Base-by-base conservation (phyloP, 2,329 filamentous ascomycete genomes). In the Ascochyta koolunga region DNA sequence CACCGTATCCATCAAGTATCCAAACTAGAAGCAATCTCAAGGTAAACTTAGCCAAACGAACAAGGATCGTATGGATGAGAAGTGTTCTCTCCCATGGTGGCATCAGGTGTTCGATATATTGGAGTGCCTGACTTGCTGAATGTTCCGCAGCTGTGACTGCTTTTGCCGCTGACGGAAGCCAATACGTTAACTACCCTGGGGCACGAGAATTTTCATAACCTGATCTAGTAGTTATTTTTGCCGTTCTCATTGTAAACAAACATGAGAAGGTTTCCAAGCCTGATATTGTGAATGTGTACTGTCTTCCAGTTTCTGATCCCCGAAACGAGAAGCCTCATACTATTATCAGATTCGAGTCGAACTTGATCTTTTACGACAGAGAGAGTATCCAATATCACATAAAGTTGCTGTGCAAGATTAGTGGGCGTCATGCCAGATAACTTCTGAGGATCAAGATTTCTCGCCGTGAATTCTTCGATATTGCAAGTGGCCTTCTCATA, bases 401-500 rank as follows among this genome's bases (percentile, higher is more conserved):
- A 38, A 0, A 48, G 18, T 7, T 54, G 50, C 5, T 54, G 50
- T 2, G 50, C 50, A 0, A 54, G 33, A 31, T 54, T 25, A 0
- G 9, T 3, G 10, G 38, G 4, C 0, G 0, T 6, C 25, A 54
- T 1, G 1, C 6, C n/a, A 2, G 6, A 1, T 0, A 43, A 13
- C 5, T 6, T 1, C 3, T 11, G 21, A 5, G 50, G 10, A 9
- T 38, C 10, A 7, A 7, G 1, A 8, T 54, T 2, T 2, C 7
- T 13, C 10, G 11, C 4, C 50, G 48, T 54, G 16, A 54, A 44
- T 4, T 32, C 13, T 19, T 56, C 48, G 0, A 58, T 19, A 16
- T 60, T 18, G 24, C 39, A 11, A 4, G 51, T 43, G 1, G 57
- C 57, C 18, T 49, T 54, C 36, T 60, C 57, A 39, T 54, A 60